Evolutionary conservation across 352 stramenopile genomes (phyloP), one percentile per base, ranked within the genome.

Genomic region (Phytophthora tubulina): DNA sequence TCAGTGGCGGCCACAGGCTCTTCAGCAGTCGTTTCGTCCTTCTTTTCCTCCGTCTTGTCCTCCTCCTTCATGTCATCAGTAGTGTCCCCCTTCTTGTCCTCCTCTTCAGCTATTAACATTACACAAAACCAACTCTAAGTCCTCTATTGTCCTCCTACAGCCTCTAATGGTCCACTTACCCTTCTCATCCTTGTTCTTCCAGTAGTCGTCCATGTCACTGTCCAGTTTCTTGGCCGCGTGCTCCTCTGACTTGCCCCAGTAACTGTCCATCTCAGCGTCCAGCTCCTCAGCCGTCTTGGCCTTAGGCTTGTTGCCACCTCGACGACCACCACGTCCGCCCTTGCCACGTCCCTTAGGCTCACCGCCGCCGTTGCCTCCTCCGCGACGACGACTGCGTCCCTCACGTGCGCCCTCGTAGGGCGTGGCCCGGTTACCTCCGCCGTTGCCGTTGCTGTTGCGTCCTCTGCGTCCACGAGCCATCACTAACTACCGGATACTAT

Each of bases 141-240:
- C 17, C 17, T 33, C n/a, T 35, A 8, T 50, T 41, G 31, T 39
- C 15, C 57, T 41, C 10, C 50, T 61, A 6, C 13, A 9, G 13
- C 31, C 6, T 42, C 35, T 45, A 31, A 42, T 32, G 7, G 21
- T 61, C n/a, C 48, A 82, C 72, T 4, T 56, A 87, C 80, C 45
- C 49, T 58, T 67, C 6, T 82, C 78, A 46, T 85, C 81, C 78
- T 96, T 96, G 42, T 67, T 85, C 85, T 96, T 96, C 89, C 89
- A 96, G 80, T 96, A 96, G 68, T 94, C 81, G 70, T 96, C 86
- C 89, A 96, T 93, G 74, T 96, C 89, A 44, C 54, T 79, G 65
- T 96, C 89, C 32, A 96, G 67, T 73, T 93, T 93, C 83, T 96
- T 96, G 55, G 81, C 44, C 27, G 89, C 89, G 68, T 96, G 89